Conservation (phyloP, 768 basidiomycete genomes). For the Amanita rubescens region DNA sequence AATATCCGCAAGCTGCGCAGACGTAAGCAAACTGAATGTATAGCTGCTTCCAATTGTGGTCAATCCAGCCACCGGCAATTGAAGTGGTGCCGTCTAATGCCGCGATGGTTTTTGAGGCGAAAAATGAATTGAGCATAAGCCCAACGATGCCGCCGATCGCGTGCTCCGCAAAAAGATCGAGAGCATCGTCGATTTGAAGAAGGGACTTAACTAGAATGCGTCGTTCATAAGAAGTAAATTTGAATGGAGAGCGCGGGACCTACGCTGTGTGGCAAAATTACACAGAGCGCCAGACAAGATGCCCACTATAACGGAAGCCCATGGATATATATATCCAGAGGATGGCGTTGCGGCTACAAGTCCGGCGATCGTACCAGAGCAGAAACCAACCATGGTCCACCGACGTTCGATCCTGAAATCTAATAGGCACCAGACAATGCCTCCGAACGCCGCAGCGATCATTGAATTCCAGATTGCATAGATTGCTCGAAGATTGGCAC, state of each 20-base stretch:
- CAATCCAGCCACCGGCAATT: constrained; percentile 61
- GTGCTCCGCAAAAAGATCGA: constrained; percentile 91
- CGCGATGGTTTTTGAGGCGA: constrained; percentile 59
- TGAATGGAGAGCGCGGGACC: constrained; percentile 16
- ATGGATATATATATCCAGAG: constrained; percentile 72
- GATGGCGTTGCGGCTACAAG: constrained; percentile 87
- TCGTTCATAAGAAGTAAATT: background rate
- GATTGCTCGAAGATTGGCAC: constrained; percentile 81
- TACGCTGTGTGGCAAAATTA: constrained; percentile 82
- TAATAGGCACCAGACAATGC: constrained; percentile 74
- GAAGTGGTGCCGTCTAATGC: constrained; percentile 61
- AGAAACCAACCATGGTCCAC: constrained; percentile 89
- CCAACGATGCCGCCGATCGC: constrained; percentile 80
- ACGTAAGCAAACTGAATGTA: constrained; percentile 71
- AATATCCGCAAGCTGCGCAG: constrained; percentile 48
- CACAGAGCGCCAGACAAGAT: constrained; percentile 61
- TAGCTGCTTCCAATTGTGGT: constrained; percentile 71
- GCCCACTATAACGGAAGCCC: constrained; percentile 73
- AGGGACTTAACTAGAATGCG: constrained; percentile 54
- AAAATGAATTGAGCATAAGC: constrained; percentile 64
- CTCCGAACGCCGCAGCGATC: constrained; percentile 76
- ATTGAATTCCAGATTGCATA: constrained; percentile 87
- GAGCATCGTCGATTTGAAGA: constrained; percentile 74
- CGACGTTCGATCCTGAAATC: constrained; percentile 77
- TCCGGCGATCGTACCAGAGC: constrained; percentile 87